Base-by-base conservation (phyloP, 2,329 filamentous ascomycete species). In the Scopulariopsis brevicaulis region DNA sequence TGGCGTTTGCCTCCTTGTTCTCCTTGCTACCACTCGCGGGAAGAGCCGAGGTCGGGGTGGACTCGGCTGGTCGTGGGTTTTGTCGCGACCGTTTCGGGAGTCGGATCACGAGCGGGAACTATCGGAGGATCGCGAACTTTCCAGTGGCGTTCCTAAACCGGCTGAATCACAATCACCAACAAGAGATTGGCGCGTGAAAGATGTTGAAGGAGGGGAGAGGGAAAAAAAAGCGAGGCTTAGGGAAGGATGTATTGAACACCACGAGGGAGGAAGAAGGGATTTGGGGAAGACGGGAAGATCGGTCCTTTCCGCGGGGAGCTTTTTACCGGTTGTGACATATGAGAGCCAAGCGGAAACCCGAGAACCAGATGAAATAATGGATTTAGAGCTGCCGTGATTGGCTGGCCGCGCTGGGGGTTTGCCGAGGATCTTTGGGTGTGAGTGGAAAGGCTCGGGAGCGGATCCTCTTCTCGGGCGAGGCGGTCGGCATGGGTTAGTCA, bases 301-400 rank as follows among this genome's bases (percentile, higher is more conserved):
- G 28, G 28, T 46, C 40, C 15, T 24, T 51, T 51, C 48, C 43
- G 55, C 55, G 55, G 55, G 55, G 43, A 50, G 55, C 55, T 51
- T 32, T 37, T 55, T 35, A 32, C 28, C 28, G n/a, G n/a, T n/a
- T 32, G 22, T 50, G 46, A 50, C 46, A 50, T 50, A 20, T 50
- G 46, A 50, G 20, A 50, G 46, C 20, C 18, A 50, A 22, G 28
- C 28, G 18, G 55, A 50, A 50, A 56, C 43, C 46, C 43, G 43
- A 37, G 40, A 51, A 37, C 40, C 46, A 51, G 34, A 50, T 46
- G 55, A 56, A 48, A 56, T 56, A 56, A 56, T 56, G 18, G n/a
- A 32, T 52, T 57, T 57, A 35, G 50, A 53, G 46, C 32, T 43
- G 55, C 55, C 55, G 55, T 57, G 55, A 57, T 57, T 57, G 55